Base-by-base conservation (phyloP, 805 yeast species). In the Metschnikowia gelsemii region DNA sequence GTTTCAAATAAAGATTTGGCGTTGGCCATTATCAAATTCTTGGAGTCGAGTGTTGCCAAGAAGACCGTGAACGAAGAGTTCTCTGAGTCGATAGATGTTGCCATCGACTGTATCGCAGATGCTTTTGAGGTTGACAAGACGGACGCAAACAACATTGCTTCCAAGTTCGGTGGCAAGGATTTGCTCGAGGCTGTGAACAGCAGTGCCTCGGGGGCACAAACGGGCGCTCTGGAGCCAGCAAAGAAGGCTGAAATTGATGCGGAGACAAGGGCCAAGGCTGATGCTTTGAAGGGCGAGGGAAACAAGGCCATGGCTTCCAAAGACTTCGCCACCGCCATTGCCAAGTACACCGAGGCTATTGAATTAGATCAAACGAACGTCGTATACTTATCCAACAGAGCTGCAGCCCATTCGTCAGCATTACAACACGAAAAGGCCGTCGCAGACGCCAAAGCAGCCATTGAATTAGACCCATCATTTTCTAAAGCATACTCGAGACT, bases 401-500 rank as follows among this genome's bases (percentile, higher is more conserved):
- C 99, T 11, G 99, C 99, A 31, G 98, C 98, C 2, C 81, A 86
- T 65, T 85, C 96, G 8, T 87, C 96, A 5, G 57, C 77, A 22
- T 76, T 79, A 49, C 71, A 88, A 46, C 90, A 86, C 59, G 84
- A 79, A 12, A 69, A 76, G 48, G 98, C 99, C 2, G 77, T 85
- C 29, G 70, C 70, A 32, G 99, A 93, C 62, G 96, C 98, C 21
- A 76, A 84, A 56, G 70, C 72, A 41, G 96, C 99, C 30, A 81
- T 88, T 43, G 75, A 78, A 46, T 69, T 82, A 38, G 89, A 91
- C 59, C 84, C 96, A 40, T 56, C 70, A 5, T 93, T 87, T 56
- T 81, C 96, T 23, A 90, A 91, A 71, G 96, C 96, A 8, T 93
- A 89, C 75, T 87, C 96, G 5, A 83, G 99, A 64, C 73, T 93